phyloP scores from a whole-genome alignment of 73 alveolate species.

The Stentor coeruleus region DNA sequence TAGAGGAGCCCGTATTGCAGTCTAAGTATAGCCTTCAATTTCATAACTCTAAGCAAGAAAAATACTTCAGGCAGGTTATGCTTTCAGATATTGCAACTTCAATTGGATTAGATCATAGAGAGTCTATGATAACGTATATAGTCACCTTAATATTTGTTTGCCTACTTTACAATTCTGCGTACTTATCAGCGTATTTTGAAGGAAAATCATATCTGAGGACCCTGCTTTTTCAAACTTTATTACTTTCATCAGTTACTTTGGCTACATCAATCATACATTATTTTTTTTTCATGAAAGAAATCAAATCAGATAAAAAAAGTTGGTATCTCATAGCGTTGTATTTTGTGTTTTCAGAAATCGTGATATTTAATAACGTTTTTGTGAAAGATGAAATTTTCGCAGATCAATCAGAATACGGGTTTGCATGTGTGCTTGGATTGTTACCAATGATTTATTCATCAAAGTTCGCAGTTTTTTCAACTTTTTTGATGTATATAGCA shows the following conservation, averaged over 20 bases:
- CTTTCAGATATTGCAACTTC: neutral
- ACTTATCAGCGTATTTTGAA: neutral
- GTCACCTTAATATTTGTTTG: too few relatives aligned
- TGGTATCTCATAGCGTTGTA: neutral
- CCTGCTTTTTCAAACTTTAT: neutral
- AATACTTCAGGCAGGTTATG: neutral
- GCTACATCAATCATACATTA: neutral
- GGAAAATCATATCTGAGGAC: neutral
- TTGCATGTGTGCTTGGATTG: neutral
- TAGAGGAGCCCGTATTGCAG: too few relatives aligned
- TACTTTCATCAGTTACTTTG: neutral
- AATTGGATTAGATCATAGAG: neutral
- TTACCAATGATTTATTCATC: neutral
- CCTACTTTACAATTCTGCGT: neutral
- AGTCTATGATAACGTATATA: neutral
- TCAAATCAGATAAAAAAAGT: neutral
- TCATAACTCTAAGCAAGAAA: neutral
- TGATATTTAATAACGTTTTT: too few relatives aligned
- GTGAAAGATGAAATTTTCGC: neutral
- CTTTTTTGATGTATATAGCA: neutral
- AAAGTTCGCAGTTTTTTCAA: neutral
- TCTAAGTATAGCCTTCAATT: neutral
- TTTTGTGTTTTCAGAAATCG: too few relatives aligned
- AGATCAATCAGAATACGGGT: neutral
- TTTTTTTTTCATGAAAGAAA: neutral